phyloP scores from a whole-genome alignment of 2,329 filamentous ascomycete genomes.

The Alternaria viburni region DNA sequence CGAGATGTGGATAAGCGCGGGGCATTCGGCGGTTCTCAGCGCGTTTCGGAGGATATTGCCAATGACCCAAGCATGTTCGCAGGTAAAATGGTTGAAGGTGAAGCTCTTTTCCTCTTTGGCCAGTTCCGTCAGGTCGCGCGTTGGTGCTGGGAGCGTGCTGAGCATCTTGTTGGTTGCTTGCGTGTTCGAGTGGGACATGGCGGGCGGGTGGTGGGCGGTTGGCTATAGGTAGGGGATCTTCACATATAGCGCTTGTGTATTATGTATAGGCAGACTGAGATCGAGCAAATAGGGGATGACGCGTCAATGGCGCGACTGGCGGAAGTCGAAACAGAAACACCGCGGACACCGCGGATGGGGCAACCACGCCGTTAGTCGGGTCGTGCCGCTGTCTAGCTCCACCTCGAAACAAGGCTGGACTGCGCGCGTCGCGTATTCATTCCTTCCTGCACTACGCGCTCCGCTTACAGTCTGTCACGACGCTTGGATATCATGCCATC shows the following conservation, averaged over 20 bases:
- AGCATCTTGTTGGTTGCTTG: conserved; percentile 20
- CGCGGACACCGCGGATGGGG: neutral
- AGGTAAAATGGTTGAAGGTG: conserved; percentile 64
- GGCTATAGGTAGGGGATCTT: conserved; percentile 8
- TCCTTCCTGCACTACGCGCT: neutral
- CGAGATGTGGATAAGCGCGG: conserved; percentile 69
- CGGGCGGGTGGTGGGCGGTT: neutral
- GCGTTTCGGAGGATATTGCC: conserved; percentile 69
- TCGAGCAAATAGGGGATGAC: conserved; percentile 7
- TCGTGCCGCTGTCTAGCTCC: conserved; percentile 16
- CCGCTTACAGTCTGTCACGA: neutral
- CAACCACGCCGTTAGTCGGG: conserved; percentile 4
- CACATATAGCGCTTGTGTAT: conserved; percentile 6
- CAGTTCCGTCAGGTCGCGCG: conserved; percentile 49
- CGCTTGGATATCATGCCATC: neutral
- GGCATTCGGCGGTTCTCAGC: conserved; percentile 61
- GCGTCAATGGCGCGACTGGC: conserved; percentile 1
- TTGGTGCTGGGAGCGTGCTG: conserved; percentile 39
- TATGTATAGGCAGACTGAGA: neutral
- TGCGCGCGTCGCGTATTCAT: neutral
- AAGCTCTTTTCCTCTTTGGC: conserved; percentile 52
- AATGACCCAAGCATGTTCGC: conserved; percentile 68
- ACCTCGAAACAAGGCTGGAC: conserved; percentile 4
- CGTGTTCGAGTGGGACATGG: neutral
- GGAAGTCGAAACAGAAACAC: conserved; percentile 2